Evolutionary conservation across 306 rosid genomes (phyloP).

Genomic region (Castanea sativa): DNA sequence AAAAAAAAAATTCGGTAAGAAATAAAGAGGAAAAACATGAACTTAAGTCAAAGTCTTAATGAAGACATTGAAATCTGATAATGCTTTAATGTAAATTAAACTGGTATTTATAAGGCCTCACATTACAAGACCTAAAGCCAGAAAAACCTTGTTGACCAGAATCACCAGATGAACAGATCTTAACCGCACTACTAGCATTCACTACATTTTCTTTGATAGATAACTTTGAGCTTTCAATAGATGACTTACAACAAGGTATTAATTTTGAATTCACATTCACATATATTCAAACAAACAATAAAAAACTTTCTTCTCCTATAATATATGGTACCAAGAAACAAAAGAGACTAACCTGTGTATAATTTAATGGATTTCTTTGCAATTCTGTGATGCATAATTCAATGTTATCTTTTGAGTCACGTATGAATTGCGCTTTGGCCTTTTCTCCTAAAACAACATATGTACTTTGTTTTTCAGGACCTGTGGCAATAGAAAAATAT

Average conservation of each 20-base stretch:
- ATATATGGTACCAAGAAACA: background rate
- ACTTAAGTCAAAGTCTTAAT: background rate
- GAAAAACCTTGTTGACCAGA: background rate
- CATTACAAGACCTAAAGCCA: background rate
- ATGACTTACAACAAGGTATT: background rate
- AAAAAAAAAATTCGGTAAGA: background rate
- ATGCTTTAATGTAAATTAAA: background rate
- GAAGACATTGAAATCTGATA: background rate
- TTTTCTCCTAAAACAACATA: conserved; percentile 94
- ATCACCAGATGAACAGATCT: background rate
- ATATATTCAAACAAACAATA: background rate
- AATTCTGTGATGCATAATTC: conserved; percentile 60
- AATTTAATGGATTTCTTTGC: conserved; percentile 90
- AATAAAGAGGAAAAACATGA: background rate
- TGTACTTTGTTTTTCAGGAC: conserved; percentile 78
- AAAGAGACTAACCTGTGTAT: conserved; percentile 62
- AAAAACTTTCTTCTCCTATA: background rate
- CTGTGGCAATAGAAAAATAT: conserved; percentile 28
- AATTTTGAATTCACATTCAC: background rate
- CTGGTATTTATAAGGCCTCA: background rate
- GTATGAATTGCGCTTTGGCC: conserved; percentile 83
- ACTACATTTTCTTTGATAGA: background rate
- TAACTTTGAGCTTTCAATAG: background rate
- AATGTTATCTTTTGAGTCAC: conserved; percentile 84
- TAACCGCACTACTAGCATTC: background rate